Base-by-base conservation (phyloP, 1,139 yeast genomes). In the Saccharomyces hybrid region DNA sequence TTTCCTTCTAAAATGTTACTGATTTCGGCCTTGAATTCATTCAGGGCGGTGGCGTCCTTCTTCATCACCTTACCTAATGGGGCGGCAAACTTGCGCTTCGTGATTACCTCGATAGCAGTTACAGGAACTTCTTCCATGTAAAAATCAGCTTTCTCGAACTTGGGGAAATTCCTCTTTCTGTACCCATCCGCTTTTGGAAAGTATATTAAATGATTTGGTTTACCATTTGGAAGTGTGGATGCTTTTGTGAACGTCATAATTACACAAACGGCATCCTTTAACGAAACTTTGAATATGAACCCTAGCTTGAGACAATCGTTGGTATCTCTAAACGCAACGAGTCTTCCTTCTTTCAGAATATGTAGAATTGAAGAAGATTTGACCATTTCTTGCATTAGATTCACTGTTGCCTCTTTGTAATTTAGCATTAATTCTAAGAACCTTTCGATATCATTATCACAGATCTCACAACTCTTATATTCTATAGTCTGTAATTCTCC, bases 271-370 rank as follows among this genome's bases (percentile, higher is more conserved):
- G 72, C 75, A 52, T 71, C 76, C 32, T 71, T 73, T 38, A 62
- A 64, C 53, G 75, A 75, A 11, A 75, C 69, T 62, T 76, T 78
- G 51, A 79, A 72, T 42, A 84, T 68, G 60, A 83, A 77, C 2
- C 89, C 96, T 19, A 83, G 69, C 52, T 76, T 74, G 1, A 80
- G 66, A 6, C 71, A 68, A 4, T 70, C 75, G 9, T 69, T 64
- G 2, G 67, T 69, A 62, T 82, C 83, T 58, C 82, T 77, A 68
- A 74, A 87, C 9, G 84, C 77, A 53, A 88, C 67, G 54, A 87
- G 67, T 57, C 89, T 75, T 8, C 95, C 96, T 2, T 73, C 66
- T 51, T 71, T 74, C 54, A 86, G 68, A n/a, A 79, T 69, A 27
- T 75, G 73, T 53, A 79, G 74, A 21, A 80, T 71, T 2, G 76